Conservation (phyloP, 2,329 filamentous ascomycete species). For the Colletotrichum salicis region DNA sequence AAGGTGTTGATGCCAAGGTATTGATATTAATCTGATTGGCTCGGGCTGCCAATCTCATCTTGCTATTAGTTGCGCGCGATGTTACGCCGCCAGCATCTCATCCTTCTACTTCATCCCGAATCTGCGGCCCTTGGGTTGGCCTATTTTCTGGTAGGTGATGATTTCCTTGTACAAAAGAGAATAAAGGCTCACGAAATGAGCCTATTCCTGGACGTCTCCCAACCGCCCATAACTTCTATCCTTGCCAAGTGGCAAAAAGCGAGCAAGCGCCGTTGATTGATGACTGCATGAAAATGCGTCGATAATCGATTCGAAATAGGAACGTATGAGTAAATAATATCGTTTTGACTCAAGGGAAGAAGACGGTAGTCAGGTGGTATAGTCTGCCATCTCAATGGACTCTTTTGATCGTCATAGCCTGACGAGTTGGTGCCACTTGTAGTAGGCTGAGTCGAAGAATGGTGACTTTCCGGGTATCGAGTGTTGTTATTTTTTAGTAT, state of each 20-base stretch:
- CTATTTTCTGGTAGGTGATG: not conserved
- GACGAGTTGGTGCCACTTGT: not conserved
- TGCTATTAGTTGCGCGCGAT: not conserved
- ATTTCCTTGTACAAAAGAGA: slow-evolving; percentile 9
- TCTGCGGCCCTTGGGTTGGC: not conserved
- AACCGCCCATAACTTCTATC: not conserved
- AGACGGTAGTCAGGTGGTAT: not conserved
- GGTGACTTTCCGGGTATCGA: slow-evolving; percentile 6
- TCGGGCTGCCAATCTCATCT: not conserved
- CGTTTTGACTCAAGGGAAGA: not conserved
- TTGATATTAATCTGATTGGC: not conserved
- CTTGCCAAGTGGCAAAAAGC: slow-evolving; percentile 8
- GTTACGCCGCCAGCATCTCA: not conserved
- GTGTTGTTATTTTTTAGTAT: not conserved
- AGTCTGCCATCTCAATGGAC: not conserved
- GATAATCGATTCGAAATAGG: not conserved
- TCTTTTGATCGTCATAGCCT: not conserved
- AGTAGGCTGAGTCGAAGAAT: not conserved
- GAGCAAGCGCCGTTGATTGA: not conserved
- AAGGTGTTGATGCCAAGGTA: not conserved
- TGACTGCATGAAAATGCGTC: slow-evolving; percentile 5
- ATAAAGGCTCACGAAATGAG: not conserved
- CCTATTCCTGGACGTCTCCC: not conserved
- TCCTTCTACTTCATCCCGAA: not conserved
- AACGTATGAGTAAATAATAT: not conserved